Evolutionary conservation across 1,284 basidiomycete species (phyloP).

Genomic region (Stygiomarasmius scandens): DNA sequence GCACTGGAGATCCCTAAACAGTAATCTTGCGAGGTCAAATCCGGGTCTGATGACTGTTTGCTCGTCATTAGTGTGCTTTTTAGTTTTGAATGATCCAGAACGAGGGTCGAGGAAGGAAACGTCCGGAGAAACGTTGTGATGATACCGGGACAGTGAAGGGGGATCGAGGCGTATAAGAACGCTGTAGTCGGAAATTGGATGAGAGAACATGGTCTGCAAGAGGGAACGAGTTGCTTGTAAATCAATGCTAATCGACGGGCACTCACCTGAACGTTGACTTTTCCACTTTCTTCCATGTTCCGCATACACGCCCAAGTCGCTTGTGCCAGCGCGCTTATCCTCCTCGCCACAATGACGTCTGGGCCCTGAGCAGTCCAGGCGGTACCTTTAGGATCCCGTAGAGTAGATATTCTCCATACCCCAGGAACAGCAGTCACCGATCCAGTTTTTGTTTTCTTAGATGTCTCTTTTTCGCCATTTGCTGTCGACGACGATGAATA

Average conservation of each 20-base stretch:
- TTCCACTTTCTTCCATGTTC: constrained; percentile 44
- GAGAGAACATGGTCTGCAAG: constrained; percentile 75
- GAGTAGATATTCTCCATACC: constrained; percentile 85
- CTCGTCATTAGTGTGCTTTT: constrained; percentile 28
- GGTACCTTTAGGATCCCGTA: constrained; percentile 73
- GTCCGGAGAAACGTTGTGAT: constrained; percentile 63
- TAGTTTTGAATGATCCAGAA: constrained; percentile 50
- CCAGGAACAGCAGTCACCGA: constrained; percentile 36
- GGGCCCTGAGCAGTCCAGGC: constrained; percentile 77
- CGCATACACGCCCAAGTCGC: constrained; percentile 64
- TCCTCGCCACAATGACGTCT: constrained; percentile 68
- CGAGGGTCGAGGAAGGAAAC: constrained; percentile 42
- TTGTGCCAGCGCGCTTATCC: constrained; percentile 71
- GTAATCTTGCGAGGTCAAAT: constrained; percentile 79
- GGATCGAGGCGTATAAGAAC: constrained; percentile 80
- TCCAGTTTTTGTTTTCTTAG: constrained; percentile 14
- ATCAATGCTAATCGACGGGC: no score
- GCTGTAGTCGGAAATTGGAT: constrained; percentile 86
- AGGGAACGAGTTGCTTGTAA: constrained; percentile 16
- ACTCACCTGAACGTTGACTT: constrained; percentile 56
- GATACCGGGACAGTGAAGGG: constrained; percentile 69
- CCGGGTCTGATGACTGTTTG: constrained; percentile 51
- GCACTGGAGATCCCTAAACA: constrained; percentile 76
- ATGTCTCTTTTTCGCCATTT: constrained; percentile 24
- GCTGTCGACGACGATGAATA: constrained; percentile 37